Percentiles rank a stretch among this genome's conserved stretches.
These are phyloP conservation scores for Colletotrichum sp. DNA, from an alignment of 2,329 filamentous ascomycete species.

Conservation along the genomic window DNA sequence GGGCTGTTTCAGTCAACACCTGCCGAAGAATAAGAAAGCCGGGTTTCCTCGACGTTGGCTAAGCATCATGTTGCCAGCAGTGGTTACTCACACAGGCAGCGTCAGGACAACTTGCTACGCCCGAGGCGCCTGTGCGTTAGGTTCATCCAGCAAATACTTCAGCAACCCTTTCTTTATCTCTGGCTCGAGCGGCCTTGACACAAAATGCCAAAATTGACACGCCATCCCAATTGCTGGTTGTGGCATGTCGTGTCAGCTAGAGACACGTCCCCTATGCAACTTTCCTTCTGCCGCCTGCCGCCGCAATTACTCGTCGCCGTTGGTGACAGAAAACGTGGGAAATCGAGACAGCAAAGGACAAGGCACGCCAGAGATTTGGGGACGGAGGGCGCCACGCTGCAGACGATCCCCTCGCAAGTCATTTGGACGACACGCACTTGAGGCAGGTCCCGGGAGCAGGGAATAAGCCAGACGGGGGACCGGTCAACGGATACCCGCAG, in stretches of 20 bases:
- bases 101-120: background rate
- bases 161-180: background rate
- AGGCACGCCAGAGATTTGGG: background rate
- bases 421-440: constrained; percentile 9
- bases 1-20: background rate
- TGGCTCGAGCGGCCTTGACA: background rate
- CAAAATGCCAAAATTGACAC: background rate
- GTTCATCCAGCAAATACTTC: background rate
- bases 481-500: background rate
- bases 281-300: background rate
- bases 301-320: background rate
- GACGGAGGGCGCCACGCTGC: background rate
- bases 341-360: background rate
- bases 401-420: background rate
- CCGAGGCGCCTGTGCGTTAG: background rate
- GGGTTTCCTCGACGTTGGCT: background rate
- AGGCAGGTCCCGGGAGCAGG: constrained; percentile 1
- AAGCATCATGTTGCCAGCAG: background rate
- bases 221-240: background rate
- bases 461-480: constrained; percentile 4
- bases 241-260: background rate
- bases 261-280: background rate
- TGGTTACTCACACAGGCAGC: background rate
- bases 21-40: background rate
- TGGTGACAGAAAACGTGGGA: background rate